Evolutionary conservation across 2,329 filamentous ascomycete species (phyloP).

Genomic region (Diaporthe ampelina): DNA sequence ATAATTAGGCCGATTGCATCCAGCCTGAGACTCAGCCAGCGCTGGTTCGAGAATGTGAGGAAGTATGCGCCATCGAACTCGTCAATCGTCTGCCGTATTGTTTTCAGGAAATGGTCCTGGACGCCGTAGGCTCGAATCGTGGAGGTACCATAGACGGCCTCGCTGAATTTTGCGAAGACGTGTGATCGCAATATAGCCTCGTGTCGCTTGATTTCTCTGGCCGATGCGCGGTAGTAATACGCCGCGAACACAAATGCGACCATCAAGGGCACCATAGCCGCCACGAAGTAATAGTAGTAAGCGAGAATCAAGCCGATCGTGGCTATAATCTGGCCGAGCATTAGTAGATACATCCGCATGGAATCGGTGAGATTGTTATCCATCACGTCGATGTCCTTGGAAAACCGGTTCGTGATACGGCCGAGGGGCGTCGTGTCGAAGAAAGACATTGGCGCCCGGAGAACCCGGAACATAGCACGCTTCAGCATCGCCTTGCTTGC

Average conservation of each 20-base stretch:
- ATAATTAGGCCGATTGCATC: no score
- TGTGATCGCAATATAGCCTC: conserved; percentile 89
- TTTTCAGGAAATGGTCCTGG: conserved; percentile 85
- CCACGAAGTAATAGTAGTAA: conserved; percentile 89
- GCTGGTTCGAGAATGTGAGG: no score
- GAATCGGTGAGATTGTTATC: conserved; percentile 92
- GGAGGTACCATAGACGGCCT: conserved; percentile 86
- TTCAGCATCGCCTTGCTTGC: conserved; percentile 87
- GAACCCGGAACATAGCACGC: conserved; percentile 81
- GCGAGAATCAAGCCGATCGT: conserved; percentile 93
- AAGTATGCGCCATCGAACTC: no score
- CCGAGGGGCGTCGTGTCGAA: conserved; percentile 97
- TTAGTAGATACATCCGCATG: conserved; percentile 93
- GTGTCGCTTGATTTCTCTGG: conserved; percentile 93
- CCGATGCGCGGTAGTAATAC: conserved; percentile 90
- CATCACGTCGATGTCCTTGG: conserved; percentile 95
- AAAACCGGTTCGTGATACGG: conserved; percentile 96
- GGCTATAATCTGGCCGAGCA: conserved; percentile 82
- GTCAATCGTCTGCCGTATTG: no score
- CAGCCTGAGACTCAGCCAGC: no score
- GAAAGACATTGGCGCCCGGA: conserved; percentile 84
- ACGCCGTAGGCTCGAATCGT: conserved; percentile 93
- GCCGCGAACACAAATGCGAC: conserved; percentile 85
- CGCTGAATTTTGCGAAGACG: conserved; percentile 92
- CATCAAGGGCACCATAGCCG: conserved; percentile 74